Evolutionary conservation across 768 basidiomycete species (phyloP).

Genomic region (Punctularia strigosozonata): DNA sequence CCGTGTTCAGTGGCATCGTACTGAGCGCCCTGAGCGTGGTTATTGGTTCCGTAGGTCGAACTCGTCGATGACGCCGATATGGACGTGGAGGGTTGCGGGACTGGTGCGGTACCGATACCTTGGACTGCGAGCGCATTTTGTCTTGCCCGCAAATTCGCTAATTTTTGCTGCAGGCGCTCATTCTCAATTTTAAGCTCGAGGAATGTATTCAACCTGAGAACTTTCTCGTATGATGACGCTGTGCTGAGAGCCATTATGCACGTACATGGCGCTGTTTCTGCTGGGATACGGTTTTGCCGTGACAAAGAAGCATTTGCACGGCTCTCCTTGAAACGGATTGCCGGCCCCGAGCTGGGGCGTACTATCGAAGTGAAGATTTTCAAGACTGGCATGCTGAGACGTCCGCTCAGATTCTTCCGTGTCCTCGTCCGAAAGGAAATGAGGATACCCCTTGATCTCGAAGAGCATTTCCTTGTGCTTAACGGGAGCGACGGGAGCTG

Average conservation of each 20-base stretch:
- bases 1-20: not conserved
- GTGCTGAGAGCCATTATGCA: slow-evolving; percentile 6
- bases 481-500: no score
- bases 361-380: no score
- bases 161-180: slow-evolving; percentile 57
- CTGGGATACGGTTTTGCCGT: slow-evolving; percentile 71
- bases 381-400: no score
- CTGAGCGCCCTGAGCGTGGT: no score
- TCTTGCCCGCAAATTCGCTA: slow-evolving; percentile 29
- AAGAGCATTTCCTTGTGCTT: slow-evolving; percentile 50
- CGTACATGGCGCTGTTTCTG: slow-evolving; percentile 57
- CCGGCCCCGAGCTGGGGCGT: no score
- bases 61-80: no score
- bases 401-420: no score
- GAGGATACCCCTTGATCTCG: slow-evolving; percentile 58
- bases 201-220: slow-evolving; percentile 51
- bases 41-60: no score
- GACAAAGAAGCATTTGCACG: slow-evolving; percentile 56
- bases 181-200: slow-evolving; percentile 86
- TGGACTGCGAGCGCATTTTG: slow-evolving; percentile 6
- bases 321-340: no score
- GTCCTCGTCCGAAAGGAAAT: slow-evolving; percentile 28
- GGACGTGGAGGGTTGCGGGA: no score
- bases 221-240: not conserved
- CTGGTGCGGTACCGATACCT: slow-evolving; percentile 7